These are phyloP conservation scores for Nakazawaea laoshanensis DNA, from an alignment of 805 yeast species.

Conservation along the genomic window DNA sequence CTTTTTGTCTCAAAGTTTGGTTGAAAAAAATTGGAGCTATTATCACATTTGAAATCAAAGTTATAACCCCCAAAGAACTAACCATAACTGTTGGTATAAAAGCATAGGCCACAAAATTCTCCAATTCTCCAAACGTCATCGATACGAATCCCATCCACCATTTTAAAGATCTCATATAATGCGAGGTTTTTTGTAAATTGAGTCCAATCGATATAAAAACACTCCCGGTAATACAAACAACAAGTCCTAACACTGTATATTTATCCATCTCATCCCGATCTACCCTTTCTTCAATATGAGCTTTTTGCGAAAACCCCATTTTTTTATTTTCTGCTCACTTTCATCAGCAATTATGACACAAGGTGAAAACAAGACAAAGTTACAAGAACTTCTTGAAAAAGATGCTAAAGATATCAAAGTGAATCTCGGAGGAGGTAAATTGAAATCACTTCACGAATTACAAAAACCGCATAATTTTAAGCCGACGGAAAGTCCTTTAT, in stretches of 20 bases:
- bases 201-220: slow-evolving; percentile 19
- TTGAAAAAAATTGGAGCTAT: slow-evolving; percentile 39
- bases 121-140: slow-evolving; percentile 35
- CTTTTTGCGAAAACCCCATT: too few species aligned
- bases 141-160: slow-evolving; percentile 36
- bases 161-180: slow-evolving; percentile 14
- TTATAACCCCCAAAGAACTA: slow-evolving; percentile 41
- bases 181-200: slow-evolving; percentile 21
- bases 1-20: slow-evolving; percentile 24
- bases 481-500: slow-evolving; percentile 5
- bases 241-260: slow-evolving; percentile 15
- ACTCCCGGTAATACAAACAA: slow-evolving; percentile 19
- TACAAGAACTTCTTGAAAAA: slow-evolving; percentile 3
- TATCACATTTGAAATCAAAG: slow-evolving; percentile 34
- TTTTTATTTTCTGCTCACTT: too few species aligned
- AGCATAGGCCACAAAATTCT: slow-evolving; percentile 41
- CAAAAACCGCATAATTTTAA: slow-evolving; percentile 6
- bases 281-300: too few species aligned
- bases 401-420: slow-evolving; percentile 5
- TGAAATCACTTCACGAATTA: slow-evolving; percentile 10
- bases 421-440: slow-evolving; percentile 4
- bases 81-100: slow-evolving; percentile 38
- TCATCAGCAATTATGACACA: too few species aligned
- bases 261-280: too few species aligned
- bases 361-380: not conserved